Evolutionary conservation across 192 early-diverging fungal genomes (phyloP).

Genomic region (Kickxella alabastrina): DNA sequence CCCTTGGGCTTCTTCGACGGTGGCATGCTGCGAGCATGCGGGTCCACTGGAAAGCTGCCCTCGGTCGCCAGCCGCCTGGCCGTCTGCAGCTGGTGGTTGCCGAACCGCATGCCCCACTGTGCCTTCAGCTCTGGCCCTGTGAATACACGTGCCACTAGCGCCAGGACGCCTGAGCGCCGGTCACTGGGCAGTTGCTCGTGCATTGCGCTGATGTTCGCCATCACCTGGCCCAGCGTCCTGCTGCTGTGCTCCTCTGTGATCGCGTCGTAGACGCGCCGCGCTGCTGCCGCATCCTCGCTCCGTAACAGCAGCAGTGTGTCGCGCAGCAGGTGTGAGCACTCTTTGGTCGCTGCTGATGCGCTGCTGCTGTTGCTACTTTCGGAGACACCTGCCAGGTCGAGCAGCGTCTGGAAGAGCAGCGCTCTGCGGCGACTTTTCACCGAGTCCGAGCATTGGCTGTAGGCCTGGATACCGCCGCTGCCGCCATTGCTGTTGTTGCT

Average conservation of each 20-base stretch:
- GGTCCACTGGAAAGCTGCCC: slow-evolving; percentile 4
- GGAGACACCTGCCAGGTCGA: slow-evolving; percentile 14
- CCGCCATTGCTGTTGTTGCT: not conserved
- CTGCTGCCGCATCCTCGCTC: not conserved
- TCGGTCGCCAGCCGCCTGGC: slow-evolving; percentile 9
- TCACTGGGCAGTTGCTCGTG: slow-evolving; percentile 9
- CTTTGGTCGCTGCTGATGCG: not conserved
- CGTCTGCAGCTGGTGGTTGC: slow-evolving; percentile 22
- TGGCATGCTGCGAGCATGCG: slow-evolving; percentile 3
- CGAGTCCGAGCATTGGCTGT: slow-evolving; percentile 22
- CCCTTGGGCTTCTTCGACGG: slow-evolving; percentile 14
- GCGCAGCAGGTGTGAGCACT: slow-evolving; percentile 13
- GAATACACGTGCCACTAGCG: slow-evolving; percentile 18
- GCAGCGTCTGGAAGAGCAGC: slow-evolving; percentile 6
- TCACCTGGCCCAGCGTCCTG: slow-evolving; percentile 7
- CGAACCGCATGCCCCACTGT: slow-evolving; percentile 13
- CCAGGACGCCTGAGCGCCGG: slow-evolving; percentile 13
- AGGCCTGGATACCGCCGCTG: not conserved
- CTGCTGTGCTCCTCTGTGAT: not conserved
- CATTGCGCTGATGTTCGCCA: slow-evolving; percentile 16
- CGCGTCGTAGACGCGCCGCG: slow-evolving; percentile 2
- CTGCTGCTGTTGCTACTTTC: no score
- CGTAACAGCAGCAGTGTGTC: slow-evolving; percentile 9
- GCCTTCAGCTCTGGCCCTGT: slow-evolving; percentile 16
- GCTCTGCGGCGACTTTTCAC: slow-evolving; percentile 28